Percentiles rank a stretch among this genome's conserved stretches.
Evolutionary conservation across 2,329 filamentous ascomycete genomes (phyloP).

Genomic region (Xylariaceae sp.): DNA sequence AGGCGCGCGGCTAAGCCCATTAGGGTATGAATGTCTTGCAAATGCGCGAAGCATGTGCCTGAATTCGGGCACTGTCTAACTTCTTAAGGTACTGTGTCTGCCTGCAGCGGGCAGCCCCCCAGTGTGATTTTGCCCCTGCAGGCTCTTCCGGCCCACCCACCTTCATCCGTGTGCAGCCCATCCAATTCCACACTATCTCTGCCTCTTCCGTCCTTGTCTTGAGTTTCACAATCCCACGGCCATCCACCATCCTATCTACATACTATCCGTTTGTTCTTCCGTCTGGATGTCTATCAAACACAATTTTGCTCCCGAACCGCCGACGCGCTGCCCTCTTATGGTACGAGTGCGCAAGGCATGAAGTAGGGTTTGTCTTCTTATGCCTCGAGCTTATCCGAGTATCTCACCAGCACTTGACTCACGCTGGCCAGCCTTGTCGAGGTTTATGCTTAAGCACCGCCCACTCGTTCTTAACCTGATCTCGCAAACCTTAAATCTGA

Average conservation of each 20-base stretch:
- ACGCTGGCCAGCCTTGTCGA: slow-evolving; percentile 3
- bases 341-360: slow-evolving; percentile 12
- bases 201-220: slow-evolving; percentile 13
- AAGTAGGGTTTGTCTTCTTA: slow-evolving; percentile 5
- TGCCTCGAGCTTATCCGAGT: slow-evolving; percentile 4
- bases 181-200: slow-evolving; percentile 9
- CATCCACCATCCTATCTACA: slow-evolving; percentile 7
- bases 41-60: too few relatives aligned
- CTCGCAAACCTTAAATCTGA: not conserved
- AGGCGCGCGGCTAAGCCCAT: too few relatives aligned
- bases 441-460: slow-evolving; percentile 8
- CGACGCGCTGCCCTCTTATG: slow-evolving; percentile 6
- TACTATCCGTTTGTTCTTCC: slow-evolving; percentile 8
- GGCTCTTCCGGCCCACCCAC: slow-evolving; percentile 18
- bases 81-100: not conserved
- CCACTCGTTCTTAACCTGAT: not conserved
- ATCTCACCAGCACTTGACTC: slow-evolving; percentile 11
- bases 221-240: slow-evolving; percentile 17
- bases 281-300: slow-evolving; percentile 12
- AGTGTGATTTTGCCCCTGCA: slow-evolving; percentile 15
- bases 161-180: slow-evolving; percentile 11
- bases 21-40: too few relatives aligned
- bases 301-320: slow-evolving; percentile 1
- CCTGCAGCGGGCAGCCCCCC: not conserved
- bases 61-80: not conserved